Conservation (phyloP, 1,284 basidiomycete species). For the Trametes pubescens region DNA sequence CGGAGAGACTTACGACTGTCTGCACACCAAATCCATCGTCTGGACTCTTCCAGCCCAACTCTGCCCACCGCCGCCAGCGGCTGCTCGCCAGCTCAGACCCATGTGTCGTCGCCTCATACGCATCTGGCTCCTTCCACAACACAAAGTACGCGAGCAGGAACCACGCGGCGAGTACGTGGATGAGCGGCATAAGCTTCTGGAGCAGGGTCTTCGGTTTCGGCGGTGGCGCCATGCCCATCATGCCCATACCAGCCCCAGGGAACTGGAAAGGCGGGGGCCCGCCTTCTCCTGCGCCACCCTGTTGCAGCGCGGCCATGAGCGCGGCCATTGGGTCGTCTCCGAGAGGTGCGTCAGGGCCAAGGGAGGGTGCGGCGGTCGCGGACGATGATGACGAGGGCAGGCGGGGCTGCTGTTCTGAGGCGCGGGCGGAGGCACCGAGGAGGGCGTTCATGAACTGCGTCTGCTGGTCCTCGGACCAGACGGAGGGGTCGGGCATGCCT, state of each 20-base stretch:
- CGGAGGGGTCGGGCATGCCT: slow-evolving; percentile 55
- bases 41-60: slow-evolving; percentile 48
- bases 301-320: slow-evolving; percentile 43
- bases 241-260: slow-evolving; percentile 25
- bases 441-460: slow-evolving; percentile 70
- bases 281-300: slow-evolving; percentile 30
- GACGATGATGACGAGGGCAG: slow-evolving; percentile 33
- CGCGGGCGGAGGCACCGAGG: slow-evolving; percentile 48
- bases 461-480: slow-evolving; percentile 73
- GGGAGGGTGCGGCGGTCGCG: slow-evolving; percentile 24
- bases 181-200: slow-evolving; percentile 67
- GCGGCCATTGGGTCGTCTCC: slow-evolving; percentile 43
- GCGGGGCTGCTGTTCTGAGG: slow-evolving; percentile 28
- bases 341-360: slow-evolving; percentile 16
- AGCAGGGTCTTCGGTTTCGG: slow-evolving; percentile 53
- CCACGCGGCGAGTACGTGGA: slow-evolving; percentile 73
- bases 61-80: slow-evolving; percentile 66
- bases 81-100: slow-evolving; percentile 34
- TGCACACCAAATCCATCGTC: slow-evolving; percentile 56
- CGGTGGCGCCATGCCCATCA: slow-evolving; percentile 18
- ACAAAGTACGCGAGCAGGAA: slow-evolving; percentile 71
- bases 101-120: slow-evolving; percentile 42
- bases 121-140: slow-evolving; percentile 66
- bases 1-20: slow-evolving; percentile 58
- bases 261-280: slow-evolving; percentile 27